A percentile compares a stretch with the other conserved stretches of the same genome.
phyloP scores from a whole-genome alignment of 2,329 filamentous ascomycete genomes.

The Aspergillus pseudoglaucus region DNA sequence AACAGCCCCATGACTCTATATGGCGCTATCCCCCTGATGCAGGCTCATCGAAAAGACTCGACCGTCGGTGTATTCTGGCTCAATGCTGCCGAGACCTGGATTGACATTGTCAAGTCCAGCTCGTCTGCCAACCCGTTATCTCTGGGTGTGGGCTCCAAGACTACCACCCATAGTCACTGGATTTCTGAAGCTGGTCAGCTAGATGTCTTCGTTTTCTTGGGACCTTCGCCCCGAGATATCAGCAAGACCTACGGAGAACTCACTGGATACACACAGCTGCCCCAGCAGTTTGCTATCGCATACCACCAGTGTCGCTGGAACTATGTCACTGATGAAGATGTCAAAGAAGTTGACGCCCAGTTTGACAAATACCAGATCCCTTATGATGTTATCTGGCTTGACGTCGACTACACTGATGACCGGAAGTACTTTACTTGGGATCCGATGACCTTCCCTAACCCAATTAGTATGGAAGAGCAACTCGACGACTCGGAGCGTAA shows the following conservation, averaged over 20 bases:
- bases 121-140: slow-evolving; percentile 67
- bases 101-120: slow-evolving; percentile 82
- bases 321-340: slow-evolving; percentile 93
- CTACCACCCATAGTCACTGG: slow-evolving; percentile 87
- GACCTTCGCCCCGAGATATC: slow-evolving; percentile 76
- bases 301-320: slow-evolving; percentile 99
- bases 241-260: slow-evolving; percentile 79
- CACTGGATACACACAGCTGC: slow-evolving; percentile 84
- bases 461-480: slow-evolving; percentile 79
- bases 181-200: slow-evolving; percentile 86
- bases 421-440: slow-evolving; percentile 99
- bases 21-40: slow-evolving; percentile 95
- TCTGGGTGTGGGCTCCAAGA: slow-evolving; percentile 62
- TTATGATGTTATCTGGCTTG: slow-evolving; percentile 98
- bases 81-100: slow-evolving; percentile 94
- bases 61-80: slow-evolving; percentile 97
- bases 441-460: slow-evolving; percentile 76
- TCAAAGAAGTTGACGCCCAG: slow-evolving; percentile 91
- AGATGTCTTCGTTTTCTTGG: slow-evolving; percentile 91
- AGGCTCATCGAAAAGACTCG: slow-evolving; percentile 88
- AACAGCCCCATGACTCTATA: slow-evolving; percentile 98
- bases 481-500: slow-evolving; percentile 80
- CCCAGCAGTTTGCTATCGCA: slow-evolving; percentile 83
- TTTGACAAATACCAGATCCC: slow-evolving; percentile 94
- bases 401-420: slow-evolving; percentile 94